Evolutionary conservation across 352 stramenopile genomes (phyloP).

Genomic region (Blastocystis sp.): DNA sequence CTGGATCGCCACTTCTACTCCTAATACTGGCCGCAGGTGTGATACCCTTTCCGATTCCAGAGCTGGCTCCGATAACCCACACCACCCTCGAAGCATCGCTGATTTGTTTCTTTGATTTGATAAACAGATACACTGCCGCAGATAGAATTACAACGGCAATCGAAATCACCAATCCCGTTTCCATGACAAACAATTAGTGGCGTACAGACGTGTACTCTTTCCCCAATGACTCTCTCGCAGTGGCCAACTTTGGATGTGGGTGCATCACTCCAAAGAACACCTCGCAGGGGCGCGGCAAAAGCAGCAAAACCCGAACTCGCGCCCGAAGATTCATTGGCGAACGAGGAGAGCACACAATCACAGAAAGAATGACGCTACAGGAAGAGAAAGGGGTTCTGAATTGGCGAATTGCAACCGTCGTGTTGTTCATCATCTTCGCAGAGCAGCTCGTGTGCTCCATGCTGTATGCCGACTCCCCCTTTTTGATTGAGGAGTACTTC

Average conservation of each 20-base stretch:
- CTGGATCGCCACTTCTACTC: slow-evolving; percentile 34
- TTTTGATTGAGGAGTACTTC: slow-evolving; percentile 54
- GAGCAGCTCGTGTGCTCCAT: slow-evolving; percentile 47
- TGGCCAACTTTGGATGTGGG: not conserved
- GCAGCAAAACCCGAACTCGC: not conserved
- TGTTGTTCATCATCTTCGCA: slow-evolving; percentile 45
- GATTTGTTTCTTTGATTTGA: not conserved
- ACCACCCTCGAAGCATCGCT: slow-evolving; percentile 17
- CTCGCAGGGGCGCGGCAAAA: too few species aligned
- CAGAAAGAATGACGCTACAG: not conserved
- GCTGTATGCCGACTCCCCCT: slow-evolving; percentile 44
- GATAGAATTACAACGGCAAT: not conserved
- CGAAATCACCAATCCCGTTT: not conserved
- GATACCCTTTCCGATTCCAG: slow-evolving; percentile 68
- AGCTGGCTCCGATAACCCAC: slow-evolving; percentile 68
- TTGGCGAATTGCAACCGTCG: slow-evolving; percentile 46
- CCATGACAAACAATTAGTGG: not conserved
- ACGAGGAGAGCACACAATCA: not conserved
- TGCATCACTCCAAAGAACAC: too few species aligned
- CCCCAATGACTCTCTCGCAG: not conserved
- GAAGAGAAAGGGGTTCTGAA: slow-evolving; percentile 50
- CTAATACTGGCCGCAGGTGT: not conserved
- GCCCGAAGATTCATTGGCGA: not conserved
- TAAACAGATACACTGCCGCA: not conserved
- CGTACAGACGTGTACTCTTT: not conserved